phyloP scores from a whole-genome alignment of 208 protist genomes.

The Trypanosomatidae sp. region DNA sequence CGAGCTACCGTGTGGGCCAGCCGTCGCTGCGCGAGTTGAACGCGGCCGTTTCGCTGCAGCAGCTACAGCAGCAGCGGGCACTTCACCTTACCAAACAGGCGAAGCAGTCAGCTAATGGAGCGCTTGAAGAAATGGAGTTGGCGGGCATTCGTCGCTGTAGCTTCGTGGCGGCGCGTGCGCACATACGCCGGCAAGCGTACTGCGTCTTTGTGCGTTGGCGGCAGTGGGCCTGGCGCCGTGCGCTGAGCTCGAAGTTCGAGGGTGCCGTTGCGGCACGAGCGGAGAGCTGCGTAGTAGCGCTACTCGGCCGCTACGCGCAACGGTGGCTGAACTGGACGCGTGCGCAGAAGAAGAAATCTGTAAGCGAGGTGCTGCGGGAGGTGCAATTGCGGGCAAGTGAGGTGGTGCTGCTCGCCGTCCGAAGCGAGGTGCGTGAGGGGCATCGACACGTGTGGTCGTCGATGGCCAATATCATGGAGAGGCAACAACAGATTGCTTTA shows the following conservation, averaged over 20 bases:
- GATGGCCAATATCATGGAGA: constrained; percentile 8
- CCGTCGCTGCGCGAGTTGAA: constrained; percentile 45
- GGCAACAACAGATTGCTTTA: neutral
- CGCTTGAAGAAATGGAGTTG: constrained; percentile 29
- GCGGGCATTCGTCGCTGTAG: constrained; percentile 11
- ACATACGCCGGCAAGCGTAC: constrained; percentile 1
- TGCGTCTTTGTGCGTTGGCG: constrained; percentile 20
- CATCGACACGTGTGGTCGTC: neutral
- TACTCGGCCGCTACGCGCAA: constrained; percentile 14
- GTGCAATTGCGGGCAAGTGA: constrained; percentile 19
- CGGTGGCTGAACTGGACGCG: constrained; percentile 10
- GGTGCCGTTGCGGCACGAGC: neutral
- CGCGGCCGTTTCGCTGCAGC: constrained; percentile 23
- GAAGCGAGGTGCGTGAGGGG: neutral
- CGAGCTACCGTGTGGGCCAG: constrained; percentile 42
- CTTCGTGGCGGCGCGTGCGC: constrained; percentile 13
- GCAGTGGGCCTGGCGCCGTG: constrained; percentile 24
- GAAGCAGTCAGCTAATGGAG: neutral
- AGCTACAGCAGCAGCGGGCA: constrained; percentile 24
- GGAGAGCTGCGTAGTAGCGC: neutral
- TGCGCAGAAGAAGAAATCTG: neutral
- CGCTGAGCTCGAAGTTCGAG: neutral
- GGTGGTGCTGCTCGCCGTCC: constrained; percentile 3
- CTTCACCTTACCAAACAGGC: constrained; percentile 6
- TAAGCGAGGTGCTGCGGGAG: constrained; percentile 5